Evolutionary conservation across 129 eudicot genomes (phyloP).

Genomic region (Erigeron canadensis): DNA sequence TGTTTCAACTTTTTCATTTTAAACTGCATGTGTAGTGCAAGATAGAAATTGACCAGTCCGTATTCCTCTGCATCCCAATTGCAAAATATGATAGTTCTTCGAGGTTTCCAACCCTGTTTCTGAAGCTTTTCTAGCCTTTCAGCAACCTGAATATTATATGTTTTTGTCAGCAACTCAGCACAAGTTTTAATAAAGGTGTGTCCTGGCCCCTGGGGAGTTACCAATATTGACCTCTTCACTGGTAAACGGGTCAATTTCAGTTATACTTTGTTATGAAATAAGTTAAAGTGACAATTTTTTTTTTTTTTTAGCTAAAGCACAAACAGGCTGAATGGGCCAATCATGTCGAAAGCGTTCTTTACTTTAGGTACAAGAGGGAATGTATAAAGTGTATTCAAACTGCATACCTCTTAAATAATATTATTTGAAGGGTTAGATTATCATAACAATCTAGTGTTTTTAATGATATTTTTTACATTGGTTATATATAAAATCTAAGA

Average conservation of each 20-base stretch:
- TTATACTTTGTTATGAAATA: background rate
- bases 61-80: constrained; percentile 98
- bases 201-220: background rate
- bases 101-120: constrained; percentile 83
- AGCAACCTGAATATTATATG: constrained; percentile 50
- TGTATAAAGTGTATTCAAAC: too few species aligned
- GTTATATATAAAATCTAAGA: background rate
- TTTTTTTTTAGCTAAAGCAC: too few species aligned
- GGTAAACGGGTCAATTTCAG: too few species aligned
- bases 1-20: background rate
- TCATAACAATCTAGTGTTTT: background rate
- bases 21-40: background rate
- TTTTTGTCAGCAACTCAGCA: background rate
- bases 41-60: constrained; percentile 51
- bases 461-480: too few species aligned
- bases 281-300: too few species aligned
- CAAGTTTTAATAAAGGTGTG: background rate
- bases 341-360: background rate
- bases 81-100: constrained; percentile 75
- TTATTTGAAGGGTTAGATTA: background rate
- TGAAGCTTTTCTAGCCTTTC: constrained; percentile 62
- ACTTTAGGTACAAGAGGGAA: too few species aligned
- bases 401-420: background rate
- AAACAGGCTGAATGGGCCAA: background rate
- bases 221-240: too few species aligned